A percentile compares a stretch with the other conserved stretches of the same genome.
Conservation (phyloP, 768 basidiomycete genomes). For the Phlebiopsis gigantea region DNA sequence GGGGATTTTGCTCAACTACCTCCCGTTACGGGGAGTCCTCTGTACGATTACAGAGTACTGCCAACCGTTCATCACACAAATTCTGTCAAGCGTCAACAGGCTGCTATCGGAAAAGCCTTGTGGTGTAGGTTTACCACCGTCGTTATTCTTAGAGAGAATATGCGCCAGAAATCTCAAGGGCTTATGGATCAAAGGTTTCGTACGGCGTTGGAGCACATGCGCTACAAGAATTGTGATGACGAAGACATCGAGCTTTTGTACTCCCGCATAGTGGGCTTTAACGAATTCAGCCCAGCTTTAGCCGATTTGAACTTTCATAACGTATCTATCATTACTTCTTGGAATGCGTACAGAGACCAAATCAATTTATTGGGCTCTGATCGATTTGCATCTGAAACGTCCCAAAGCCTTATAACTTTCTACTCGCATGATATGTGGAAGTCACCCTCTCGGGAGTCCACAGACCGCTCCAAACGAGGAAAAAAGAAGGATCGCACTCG, state of each 20-base stretch:
- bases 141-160: constrained; percentile 17
- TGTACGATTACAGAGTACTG: background rate
- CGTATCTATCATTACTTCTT: constrained; percentile 34
- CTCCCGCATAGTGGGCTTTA: constrained; percentile 18
- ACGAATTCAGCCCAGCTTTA: constrained; percentile 9
- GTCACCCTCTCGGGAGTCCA: background rate
- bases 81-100: no score
- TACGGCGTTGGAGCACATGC: constrained; percentile 30
- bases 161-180: constrained; percentile 14
- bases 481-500: background rate
- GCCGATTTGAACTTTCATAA: constrained; percentile 22
- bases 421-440: constrained; percentile 18
- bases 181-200: constrained; percentile 25
- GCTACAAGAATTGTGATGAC: constrained; percentile 33
- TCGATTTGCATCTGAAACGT: constrained; percentile 30
- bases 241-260: constrained; percentile 33
- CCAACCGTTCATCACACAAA: no score
- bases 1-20: constrained; percentile 44
- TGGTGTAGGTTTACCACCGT: constrained; percentile 18
- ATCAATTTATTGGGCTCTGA: constrained; percentile 29
- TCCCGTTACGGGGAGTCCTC: constrained; percentile 17
- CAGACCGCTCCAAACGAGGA: background rate
- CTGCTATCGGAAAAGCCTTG: constrained; percentile 11
- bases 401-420: constrained; percentile 20
- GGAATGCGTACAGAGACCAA: constrained; percentile 32